Base-by-base conservation (phyloP, 2,329 filamentous ascomycete genomes). In the Botryotinia calthae region DNA sequence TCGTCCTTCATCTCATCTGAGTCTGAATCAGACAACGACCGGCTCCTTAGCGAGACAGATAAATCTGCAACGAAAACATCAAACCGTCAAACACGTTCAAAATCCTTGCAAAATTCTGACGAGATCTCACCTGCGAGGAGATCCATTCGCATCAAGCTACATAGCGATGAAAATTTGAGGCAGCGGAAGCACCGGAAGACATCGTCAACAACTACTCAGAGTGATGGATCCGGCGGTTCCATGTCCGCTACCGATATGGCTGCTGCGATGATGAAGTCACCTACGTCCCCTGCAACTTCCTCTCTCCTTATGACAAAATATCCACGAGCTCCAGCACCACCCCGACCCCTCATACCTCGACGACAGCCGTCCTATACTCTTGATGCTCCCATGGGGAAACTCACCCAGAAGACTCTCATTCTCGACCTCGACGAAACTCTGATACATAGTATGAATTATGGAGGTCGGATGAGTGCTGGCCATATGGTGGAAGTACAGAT, bases 401-500 rank as follows among this genome's bases (percentile, higher is more conserved):
- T 88, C 63, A 90, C 91, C 74, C 92, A 96, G 80, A 99, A 99
- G 86, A 99, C 96, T 0, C 84, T 99, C 74, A 95, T 99, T 76
- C 87, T 99, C 70, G 96, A 99, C 81, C 88, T 99, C 28, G 96
- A 99, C 82, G 96, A 99, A 83, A 99, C 96, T 0, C 84, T 99
- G 77, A 99, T 99, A 77, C 96, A 99, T 86, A 98, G 94, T 82
- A 94, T 98, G 87, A 95, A 95, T 74, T 98, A 98, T 82, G 96
- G 96, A 44, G 95, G 95, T 70, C 89, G 95, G 73, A 97, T 97
- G 91, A 95, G 93, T 79, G 95, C 93, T 31, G 96, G 96, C 28
- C 96, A 99, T 83, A 99, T 99, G 96, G 95, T 99, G 70, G 96
- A 99, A 84, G 96, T 99, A 76, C 94, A 94, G 79, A 87, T 97